Conservation (phyloP, 1,284 basidiomycete genomes). For the Mycena sp. region DNA sequence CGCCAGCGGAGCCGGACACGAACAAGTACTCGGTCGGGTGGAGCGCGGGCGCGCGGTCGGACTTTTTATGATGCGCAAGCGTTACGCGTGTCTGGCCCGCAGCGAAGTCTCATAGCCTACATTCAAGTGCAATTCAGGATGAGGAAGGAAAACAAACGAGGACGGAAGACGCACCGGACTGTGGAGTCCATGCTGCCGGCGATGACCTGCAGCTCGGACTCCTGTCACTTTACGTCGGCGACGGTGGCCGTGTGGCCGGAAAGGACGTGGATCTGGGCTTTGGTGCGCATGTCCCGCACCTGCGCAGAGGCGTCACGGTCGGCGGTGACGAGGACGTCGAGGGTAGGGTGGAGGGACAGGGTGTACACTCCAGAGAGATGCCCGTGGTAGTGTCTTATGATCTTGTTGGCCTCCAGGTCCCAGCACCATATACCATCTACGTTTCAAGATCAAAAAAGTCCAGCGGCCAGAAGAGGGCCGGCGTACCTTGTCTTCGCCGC, state of each 20-base stretch:
- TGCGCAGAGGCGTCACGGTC: constrained; percentile 96
- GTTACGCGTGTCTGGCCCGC: constrained; percentile 97
- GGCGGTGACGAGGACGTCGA: constrained; percentile 94
- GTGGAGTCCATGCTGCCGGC: constrained; percentile 99
- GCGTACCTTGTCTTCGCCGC: constrained; percentile 93
- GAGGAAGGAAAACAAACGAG: background rate
- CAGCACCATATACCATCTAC: constrained; percentile 99
- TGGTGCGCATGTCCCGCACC: constrained; percentile 99
- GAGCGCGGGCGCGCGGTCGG: constrained; percentile 91
- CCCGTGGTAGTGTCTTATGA: constrained; percentile 98
- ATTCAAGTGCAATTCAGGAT: background rate
- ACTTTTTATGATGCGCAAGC: constrained; percentile 98
- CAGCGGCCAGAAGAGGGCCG: background rate
- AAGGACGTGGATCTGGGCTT: constrained; percentile 94
- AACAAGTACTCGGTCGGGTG: constrained; percentile 98
- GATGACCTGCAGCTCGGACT: constrained; percentile 97
- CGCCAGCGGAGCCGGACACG: constrained; percentile 93
- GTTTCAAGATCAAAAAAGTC: background rate
- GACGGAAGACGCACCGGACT: constrained; percentile 68
- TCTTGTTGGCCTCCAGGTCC: constrained; percentile 99
- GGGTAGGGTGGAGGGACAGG: constrained; percentile 91
- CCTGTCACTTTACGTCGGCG: constrained; percentile 94
- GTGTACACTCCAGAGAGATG: constrained; percentile 97
- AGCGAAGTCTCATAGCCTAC: constrained; percentile 96
- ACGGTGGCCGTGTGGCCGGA: constrained; percentile 95